phyloP scores from a whole-genome alignment of 164 flowering plant species.

The Brasenia schreberi region DNA sequence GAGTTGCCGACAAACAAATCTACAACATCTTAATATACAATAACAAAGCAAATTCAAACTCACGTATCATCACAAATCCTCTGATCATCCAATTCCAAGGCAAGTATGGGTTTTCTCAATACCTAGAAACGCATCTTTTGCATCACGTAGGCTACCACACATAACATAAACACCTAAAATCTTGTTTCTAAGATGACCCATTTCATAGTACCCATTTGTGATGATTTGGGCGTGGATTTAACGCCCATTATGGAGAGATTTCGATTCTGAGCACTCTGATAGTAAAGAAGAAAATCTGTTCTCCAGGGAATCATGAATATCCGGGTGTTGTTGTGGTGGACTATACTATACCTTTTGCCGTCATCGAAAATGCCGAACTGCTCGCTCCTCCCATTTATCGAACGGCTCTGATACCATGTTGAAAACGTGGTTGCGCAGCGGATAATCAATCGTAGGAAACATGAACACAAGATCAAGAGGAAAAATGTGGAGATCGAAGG shows the following conservation, averaged over 20 bases:
- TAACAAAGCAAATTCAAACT: slow-evolving; percentile 39
- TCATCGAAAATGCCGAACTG: too few species aligned
- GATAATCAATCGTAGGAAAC: too few species aligned
- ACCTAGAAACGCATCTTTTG: slow-evolving; percentile 29
- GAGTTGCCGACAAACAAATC: slow-evolving; percentile 68
- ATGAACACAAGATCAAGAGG: too few species aligned
- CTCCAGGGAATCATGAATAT: slow-evolving; percentile 4
- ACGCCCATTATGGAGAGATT: slow-evolving; percentile 23
- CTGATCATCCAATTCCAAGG: slow-evolving; percentile 95
- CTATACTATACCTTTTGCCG: too few species aligned
- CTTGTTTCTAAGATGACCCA: slow-evolving; percentile 25
- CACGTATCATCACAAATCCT: slow-evolving; percentile 41
- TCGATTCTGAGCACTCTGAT: slow-evolving; percentile 16
- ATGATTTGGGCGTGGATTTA: slow-evolving; percentile 58
- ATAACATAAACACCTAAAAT: slow-evolving; percentile 55
- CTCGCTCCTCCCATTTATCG: too few species aligned
- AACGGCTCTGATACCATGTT: too few species aligned
- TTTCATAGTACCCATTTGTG: slow-evolving; percentile 28
- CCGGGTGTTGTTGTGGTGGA: too few species aligned
- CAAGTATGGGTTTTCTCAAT: slow-evolving; percentile 20
- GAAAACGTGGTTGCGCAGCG: too few species aligned
- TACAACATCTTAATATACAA: slow-evolving; percentile 64
- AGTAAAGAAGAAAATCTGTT: slow-evolving; percentile 19
- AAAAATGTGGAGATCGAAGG: too few species aligned
- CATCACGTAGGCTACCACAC: slow-evolving; percentile 35